These are phyloP conservation scores for Anisodus acutangulus DNA, from an alignment of 257 asterid genomes.

Conservation along the genomic window DNA sequence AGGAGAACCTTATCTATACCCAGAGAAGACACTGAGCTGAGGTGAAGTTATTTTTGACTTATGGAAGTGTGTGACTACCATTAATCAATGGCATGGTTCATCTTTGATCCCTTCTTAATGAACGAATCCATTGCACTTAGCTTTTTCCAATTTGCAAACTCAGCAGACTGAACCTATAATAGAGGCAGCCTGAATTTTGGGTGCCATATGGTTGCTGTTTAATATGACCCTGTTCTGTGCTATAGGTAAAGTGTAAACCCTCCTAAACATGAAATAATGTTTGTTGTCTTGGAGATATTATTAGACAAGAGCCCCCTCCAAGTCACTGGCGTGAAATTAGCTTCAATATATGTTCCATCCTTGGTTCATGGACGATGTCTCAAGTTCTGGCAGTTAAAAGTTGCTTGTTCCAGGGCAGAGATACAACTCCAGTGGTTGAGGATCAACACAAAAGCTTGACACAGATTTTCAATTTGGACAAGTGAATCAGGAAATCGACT, in stretches of 20 bases:
- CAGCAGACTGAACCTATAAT: neutral
- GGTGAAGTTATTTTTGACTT: neutral
- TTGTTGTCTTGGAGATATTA: neutral
- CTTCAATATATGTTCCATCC: neutral
- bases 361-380: neutral
- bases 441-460: neutral
- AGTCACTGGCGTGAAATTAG: neutral
- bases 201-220: neutral
- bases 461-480: neutral
- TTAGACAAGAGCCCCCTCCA: neutral
- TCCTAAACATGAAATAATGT: neutral
- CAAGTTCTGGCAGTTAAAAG: neutral
- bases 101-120: neutral
- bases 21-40: neutral
- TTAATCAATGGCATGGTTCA: neutral
- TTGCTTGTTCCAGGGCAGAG: neutral
- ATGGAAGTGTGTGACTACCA: neutral
- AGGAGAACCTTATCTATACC: constrained; percentile 3
- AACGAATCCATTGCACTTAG: neutral
- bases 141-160: neutral
- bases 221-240: neutral
- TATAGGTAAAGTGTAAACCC: neutral
- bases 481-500: neutral
- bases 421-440: constrained; percentile 11
- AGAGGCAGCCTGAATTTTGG: neutral